phyloP scores from a whole-genome alignment of 2,329 filamentous ascomycete genomes.

The Sporothrix schenckii region DNA sequence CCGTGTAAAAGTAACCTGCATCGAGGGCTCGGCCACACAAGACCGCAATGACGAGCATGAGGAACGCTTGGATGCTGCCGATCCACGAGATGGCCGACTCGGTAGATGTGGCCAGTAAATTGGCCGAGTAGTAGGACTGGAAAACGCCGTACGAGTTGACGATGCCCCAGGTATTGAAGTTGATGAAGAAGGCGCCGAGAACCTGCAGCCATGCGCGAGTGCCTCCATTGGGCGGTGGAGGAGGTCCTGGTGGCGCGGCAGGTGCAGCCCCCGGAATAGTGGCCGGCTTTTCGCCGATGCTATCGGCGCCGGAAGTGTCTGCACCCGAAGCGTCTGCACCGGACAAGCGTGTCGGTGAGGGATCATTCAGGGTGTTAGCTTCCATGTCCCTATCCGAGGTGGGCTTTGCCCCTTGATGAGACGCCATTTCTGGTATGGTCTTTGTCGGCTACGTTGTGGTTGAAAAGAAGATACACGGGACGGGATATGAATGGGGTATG shows the following conservation, averaged over 20 bases:
- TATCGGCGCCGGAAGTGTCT: slow-evolving; percentile 1
- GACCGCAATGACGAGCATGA: slow-evolving; percentile 50
- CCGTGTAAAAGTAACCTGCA: slow-evolving; percentile 48
- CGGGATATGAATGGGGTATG: too few relatives aligned
- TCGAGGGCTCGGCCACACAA: slow-evolving; percentile 53
- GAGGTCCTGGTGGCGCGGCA: neutral
- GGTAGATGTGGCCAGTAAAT: slow-evolving; percentile 24
- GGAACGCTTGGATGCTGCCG: slow-evolving; percentile 52
- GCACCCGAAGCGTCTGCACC: neutral
- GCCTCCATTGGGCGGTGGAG: slow-evolving; percentile 32
- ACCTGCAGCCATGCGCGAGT: slow-evolving; percentile 32
- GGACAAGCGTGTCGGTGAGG: neutral
- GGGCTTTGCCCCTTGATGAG: slow-evolving; percentile 23
- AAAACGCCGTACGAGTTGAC: slow-evolving; percentile 29
- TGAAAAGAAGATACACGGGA: neutral
- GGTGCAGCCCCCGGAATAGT: neutral
- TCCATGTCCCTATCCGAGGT: slow-evolving; percentile 19
- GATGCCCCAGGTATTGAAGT: slow-evolving; percentile 33
- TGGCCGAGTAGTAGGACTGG: slow-evolving; percentile 28
- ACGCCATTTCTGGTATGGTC: slow-evolving; percentile 13
- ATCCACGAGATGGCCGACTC: slow-evolving; percentile 49
- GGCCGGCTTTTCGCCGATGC: slow-evolving; percentile 10
- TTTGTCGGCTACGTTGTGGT: neutral
- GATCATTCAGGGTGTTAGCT: neutral
- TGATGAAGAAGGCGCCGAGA: slow-evolving; percentile 33